Evolutionary conservation across 345 rosid species (phyloP).

Genomic region (Rhodamnia argentea): DNA sequence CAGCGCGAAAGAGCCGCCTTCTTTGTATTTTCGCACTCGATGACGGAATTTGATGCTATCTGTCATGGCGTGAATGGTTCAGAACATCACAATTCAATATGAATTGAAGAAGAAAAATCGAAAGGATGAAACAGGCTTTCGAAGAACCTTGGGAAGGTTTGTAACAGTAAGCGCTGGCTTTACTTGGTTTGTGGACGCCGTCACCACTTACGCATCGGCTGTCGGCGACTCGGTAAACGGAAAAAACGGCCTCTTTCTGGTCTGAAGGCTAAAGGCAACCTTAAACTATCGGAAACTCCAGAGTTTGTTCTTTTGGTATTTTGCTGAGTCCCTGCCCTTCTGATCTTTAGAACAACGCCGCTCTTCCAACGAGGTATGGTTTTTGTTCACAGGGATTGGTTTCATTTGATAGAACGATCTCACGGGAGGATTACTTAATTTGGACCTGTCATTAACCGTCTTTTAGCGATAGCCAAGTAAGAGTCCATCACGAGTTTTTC

Average conservation of each 20-base stretch:
- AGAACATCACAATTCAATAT: background rate
- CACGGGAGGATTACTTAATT: background rate
- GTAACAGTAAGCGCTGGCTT: background rate
- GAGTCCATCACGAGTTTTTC: no score
- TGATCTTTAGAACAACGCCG: background rate
- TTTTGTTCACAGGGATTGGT: background rate
- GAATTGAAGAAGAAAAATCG: no score
- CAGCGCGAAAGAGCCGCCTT: background rate
- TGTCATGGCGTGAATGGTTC: background rate
- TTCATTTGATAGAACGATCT: background rate
- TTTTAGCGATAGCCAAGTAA: no score
- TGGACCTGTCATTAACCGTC: no score
- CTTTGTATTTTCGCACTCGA: background rate
- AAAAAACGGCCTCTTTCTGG: background rate
- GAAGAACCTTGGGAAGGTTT: background rate
- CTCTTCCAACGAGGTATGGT: background rate
- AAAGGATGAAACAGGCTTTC: background rate
- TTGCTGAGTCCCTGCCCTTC: background rate
- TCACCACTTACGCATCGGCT: background rate
- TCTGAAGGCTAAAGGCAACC: background rate
- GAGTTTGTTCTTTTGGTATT: background rate
- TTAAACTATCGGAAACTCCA: background rate
- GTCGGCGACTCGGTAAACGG: background rate
- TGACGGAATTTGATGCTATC: background rate
- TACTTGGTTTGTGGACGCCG: background rate